Conservation (phyloP, 495 filamentous ascomycete species). For the Apodospora peruviana region DNA sequence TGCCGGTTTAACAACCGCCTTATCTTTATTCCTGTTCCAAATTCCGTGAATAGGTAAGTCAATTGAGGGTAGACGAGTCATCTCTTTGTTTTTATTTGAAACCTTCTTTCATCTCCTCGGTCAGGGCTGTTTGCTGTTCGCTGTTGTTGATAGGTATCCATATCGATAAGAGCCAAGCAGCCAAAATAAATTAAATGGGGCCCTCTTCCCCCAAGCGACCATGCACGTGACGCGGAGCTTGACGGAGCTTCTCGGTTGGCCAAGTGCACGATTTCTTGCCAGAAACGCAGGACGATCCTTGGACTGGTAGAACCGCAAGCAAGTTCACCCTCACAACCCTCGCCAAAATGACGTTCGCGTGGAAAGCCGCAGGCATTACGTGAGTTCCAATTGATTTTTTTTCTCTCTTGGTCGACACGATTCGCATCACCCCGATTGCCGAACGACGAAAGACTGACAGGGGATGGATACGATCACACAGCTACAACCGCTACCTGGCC, state of each 20-base stretch:
- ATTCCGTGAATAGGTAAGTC: no score
- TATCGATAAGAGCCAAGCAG: not conserved
- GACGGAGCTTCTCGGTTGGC: conserved; percentile 28
- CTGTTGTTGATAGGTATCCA: no score
- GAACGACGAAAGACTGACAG: not conserved
- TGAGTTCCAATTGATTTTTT: conserved; percentile 44
- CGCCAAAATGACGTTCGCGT: conserved; percentile 91
- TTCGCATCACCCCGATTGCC: not conserved
- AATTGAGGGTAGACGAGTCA: no score
- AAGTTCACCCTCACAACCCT: conserved; percentile 22
- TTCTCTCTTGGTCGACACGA: not conserved
- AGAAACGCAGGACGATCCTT: conserved; percentile 4
- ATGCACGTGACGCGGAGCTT: conserved; percentile 27
- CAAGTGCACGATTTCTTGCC: conserved; percentile 21
- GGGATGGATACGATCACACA: conserved; percentile 24
- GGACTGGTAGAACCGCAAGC: conserved; percentile 7
- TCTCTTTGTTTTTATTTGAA: no score
- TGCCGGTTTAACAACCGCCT: no score
- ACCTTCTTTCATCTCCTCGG: no score
- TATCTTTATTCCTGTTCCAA: no score
- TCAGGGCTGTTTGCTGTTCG: no score
- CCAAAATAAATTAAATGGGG: no score
- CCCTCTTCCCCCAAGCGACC: not conserved
- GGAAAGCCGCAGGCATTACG: conserved; percentile 97
- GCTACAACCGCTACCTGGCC: conserved; percentile 81